Conservation (phyloP, 75 land plant genomes). For the Pinus taeda region DNA sequence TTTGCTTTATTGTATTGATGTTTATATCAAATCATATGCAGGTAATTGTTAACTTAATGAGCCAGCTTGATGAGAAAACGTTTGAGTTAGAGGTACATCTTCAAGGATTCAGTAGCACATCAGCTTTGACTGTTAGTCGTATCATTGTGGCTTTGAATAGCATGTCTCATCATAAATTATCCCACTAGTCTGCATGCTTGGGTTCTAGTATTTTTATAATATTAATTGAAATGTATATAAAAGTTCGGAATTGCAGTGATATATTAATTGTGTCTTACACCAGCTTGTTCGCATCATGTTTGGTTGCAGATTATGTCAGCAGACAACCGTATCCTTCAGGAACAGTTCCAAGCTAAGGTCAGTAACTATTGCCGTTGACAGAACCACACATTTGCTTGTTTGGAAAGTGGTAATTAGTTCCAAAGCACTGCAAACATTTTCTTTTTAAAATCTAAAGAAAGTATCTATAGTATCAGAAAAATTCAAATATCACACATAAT, state of each 20-base stretch:
- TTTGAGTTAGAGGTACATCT: conserved; percentile 89
- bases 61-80: conserved; percentile 82
- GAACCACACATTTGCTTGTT: too few species aligned
- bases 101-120: conserved; percentile 1
- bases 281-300: neutral
- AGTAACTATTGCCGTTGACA: neutral
- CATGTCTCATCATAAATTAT: neutral
- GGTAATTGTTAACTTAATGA: conserved; percentile 73
- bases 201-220: neutral
- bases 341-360: conserved; percentile 66
- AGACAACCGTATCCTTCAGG: conserved; percentile 93
- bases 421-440: neutral
- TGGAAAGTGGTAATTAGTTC: neutral
- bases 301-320: conserved; percentile 81
- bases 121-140: neutral
- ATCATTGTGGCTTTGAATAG: neutral
- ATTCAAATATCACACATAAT: neutral
- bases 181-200: neutral
- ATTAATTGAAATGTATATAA: neutral
- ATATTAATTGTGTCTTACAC: neutral
- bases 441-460: neutral
- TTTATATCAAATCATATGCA: conserved; percentile 22
- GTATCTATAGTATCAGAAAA: neutral
- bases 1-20: neutral
- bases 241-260: neutral